Evolutionary conservation across 148 eudicot genomes (phyloP).

Genomic region (Spergularia marina): DNA sequence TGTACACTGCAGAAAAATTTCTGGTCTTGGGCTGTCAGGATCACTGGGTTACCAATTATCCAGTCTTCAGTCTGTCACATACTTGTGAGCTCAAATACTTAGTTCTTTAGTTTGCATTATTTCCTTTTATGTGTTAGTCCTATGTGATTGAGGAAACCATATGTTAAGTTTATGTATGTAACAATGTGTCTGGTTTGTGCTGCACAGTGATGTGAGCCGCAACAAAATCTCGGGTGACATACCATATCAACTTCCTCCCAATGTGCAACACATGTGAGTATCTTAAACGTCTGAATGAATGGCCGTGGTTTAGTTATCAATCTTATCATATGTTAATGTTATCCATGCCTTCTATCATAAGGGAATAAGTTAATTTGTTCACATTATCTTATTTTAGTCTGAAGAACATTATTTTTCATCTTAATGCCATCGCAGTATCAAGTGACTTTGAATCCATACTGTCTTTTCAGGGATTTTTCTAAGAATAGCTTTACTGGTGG

Average conservation of each 20-base stretch:
- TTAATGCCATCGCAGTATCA: too few species aligned
- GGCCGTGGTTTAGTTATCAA: background rate
- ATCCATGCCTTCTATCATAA: background rate
- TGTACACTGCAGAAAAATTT: conserved; percentile 39
- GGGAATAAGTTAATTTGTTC: too few species aligned
- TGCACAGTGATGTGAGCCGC: conserved; percentile 58
- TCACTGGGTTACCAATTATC: conserved; percentile 56
- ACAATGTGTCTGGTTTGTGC: conserved; percentile 26
- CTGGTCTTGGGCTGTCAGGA: conserved; percentile 47
- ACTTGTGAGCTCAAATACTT: conserved; percentile 45
- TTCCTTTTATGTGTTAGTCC: background rate
- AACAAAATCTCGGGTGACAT: conserved; percentile 55
- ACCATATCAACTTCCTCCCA: conserved; percentile 75
- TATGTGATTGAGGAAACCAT: background rate
- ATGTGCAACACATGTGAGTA: conserved; percentile 49
- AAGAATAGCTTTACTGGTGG: conserved; percentile 44
- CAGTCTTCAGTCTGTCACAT: conserved; percentile 47
- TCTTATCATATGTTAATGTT: background rate
- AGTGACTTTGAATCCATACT: background rate
- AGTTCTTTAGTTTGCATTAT: background rate
- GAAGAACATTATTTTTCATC: too few species aligned
- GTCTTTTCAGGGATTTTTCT: conserved; percentile 53
- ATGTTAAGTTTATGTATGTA: background rate
- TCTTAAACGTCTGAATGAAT: background rate
- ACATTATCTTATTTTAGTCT: too few species aligned